Conservation (phyloP, 1,284 basidiomycete species). For the Microbotryum intermedium region DNA sequence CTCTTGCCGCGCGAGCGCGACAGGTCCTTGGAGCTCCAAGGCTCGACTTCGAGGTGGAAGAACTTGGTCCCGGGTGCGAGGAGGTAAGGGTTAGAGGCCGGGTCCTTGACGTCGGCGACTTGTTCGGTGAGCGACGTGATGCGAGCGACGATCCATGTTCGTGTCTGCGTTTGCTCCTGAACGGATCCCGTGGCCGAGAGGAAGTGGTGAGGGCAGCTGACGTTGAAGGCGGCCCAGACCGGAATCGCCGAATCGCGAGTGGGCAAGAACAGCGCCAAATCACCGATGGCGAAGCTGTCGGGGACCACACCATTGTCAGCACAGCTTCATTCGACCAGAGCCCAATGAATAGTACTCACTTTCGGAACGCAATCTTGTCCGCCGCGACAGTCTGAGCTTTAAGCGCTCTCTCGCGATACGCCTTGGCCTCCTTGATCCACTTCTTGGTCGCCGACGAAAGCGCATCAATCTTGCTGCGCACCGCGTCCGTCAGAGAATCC, state of each 20-base stretch:
- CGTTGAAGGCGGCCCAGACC: conserved; percentile 96
- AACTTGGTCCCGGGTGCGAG: conserved; percentile 26
- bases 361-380: conserved; percentile 87
- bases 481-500: conserved; percentile 69
- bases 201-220: conserved; percentile 88
- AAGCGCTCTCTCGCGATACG: conserved; percentile 80
- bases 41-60: conserved; percentile 28
- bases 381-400: conserved; percentile 30
- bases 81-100: conserved; percentile 23
- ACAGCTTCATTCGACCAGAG: too few relatives aligned
- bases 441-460: conserved; percentile 70
- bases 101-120: conserved; percentile 35
- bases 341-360: conserved; percentile 37
- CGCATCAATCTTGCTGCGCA: conserved; percentile 56
- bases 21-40: conserved; percentile 27
- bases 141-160: conserved; percentile 41
- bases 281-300: conserved; percentile 66
- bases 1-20: conserved; percentile 16
- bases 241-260: conserved; percentile 85
- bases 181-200: conserved; percentile 74
- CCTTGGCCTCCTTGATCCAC: conserved; percentile 92
- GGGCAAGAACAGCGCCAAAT: conserved; percentile 88
- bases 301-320: neutral
- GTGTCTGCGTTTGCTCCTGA: conserved; percentile 55
- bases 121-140: conserved; percentile 39